Base-by-base conservation (phyloP, 148 eudicot species). In the Agrostemma githago region DNA sequence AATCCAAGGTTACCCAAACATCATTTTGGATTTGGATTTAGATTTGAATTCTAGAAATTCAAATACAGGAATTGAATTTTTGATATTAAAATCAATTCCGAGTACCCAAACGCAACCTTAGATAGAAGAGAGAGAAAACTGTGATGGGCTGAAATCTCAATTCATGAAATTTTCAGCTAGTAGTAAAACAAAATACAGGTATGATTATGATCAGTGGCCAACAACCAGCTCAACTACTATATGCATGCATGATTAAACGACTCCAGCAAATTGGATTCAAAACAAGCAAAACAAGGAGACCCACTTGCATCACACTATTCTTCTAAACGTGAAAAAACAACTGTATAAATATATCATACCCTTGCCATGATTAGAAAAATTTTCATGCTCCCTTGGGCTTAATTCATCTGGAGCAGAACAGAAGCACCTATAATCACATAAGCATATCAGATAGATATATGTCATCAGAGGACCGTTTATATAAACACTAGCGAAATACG, bases 361-460 rank as follows among this genome's bases (percentile, higher is more conserved):
- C 77, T 85, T 88, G 76, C 80, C 80, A 53, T 79, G 78, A 72
- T 76, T 77, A 34, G 81, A 82, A 81, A 85, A 73, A 21, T 68
- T 66, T 78, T 88, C 88, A 44, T 84, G 86, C 73, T 86, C 88
- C 75, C 76, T 78, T 8, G 86, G 84, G 85, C 79, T 74, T 72
- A 88, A 77, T 74, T 86, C 89, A 73, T 86, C 85, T 42, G 92
- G 85, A 78, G 83, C 88, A 68, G 88, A 86, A 80, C 92, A 88
- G 53, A 83, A 86, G 79, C 85, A 84, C 82, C 92, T 88, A 83
- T 58, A 71, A 71, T 72, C 62, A 71, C 58, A 82, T 74, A 73
- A 37, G 12, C 62, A n/a, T n/a, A n/a, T n/a, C n/a, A n/a, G n/a
- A 72, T 42, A 14, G 40, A 14, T 51, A 20, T 15, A 70, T 40